Evolutionary conservation across 371 early-diverging fungal genomes (phyloP).

Genomic region (Coemansia sp.): DNA sequence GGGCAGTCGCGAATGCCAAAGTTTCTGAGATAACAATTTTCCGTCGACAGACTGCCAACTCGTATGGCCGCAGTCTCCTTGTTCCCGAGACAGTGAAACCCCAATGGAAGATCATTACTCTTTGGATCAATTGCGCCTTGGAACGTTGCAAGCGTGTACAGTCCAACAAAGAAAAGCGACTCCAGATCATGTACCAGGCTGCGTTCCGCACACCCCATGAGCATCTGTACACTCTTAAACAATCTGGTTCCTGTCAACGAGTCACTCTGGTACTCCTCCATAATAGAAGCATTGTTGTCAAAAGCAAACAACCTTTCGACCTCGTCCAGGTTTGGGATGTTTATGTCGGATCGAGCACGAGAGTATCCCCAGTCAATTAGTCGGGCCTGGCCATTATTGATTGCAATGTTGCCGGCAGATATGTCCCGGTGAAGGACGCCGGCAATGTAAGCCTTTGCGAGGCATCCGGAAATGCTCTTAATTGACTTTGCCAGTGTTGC

Average conservation of each 20-base stretch:
- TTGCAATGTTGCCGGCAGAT: not conserved
- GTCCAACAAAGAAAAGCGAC: not conserved
- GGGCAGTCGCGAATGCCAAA: no score
- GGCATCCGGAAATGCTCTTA: not conserved
- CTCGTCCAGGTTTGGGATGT: not conserved
- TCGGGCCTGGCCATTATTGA: not conserved
- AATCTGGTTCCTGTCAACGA: not conserved
- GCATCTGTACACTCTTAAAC: not conserved
- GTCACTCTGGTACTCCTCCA: not conserved
- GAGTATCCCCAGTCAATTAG: not conserved
- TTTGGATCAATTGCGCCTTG: not conserved
- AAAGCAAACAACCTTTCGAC: not conserved
- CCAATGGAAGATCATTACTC: not conserved
- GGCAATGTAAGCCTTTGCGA: not conserved
- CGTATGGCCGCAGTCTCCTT: no score
- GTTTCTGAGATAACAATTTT: no score
- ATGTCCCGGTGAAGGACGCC: not conserved
- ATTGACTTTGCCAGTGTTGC: not conserved
- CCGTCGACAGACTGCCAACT: no score
- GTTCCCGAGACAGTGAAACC: no score
- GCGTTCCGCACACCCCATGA: not conserved
- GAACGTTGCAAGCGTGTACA: not conserved
- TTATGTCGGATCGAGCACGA: not conserved
- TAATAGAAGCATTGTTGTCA: not conserved
- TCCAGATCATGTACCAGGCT: not conserved